These are phyloP conservation scores for Cordyceps pruinosa DNA, from an alignment of 2,329 filamentous ascomycete species.

Conservation along the genomic window DNA sequence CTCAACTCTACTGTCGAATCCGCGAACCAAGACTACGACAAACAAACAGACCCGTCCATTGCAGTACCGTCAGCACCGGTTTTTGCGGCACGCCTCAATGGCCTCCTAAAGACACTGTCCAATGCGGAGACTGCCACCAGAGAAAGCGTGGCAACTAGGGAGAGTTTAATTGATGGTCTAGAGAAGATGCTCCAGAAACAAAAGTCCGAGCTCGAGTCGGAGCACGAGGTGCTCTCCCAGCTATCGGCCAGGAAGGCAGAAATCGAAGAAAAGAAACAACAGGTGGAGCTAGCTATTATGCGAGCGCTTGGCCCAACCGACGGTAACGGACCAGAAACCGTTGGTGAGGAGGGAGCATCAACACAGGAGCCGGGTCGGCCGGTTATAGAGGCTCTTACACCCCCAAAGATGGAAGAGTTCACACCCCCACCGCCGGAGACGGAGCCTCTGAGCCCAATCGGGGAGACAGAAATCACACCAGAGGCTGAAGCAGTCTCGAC, in stretches of 20 bases:
- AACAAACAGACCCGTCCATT: conserved; percentile 65
- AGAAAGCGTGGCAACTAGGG: conserved; percentile 81
- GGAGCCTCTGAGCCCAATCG: conserved; percentile 18
- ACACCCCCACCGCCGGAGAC: conserved; percentile 17
- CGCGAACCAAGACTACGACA: conserved; percentile 77
- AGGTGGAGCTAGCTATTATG: conserved; percentile 90
- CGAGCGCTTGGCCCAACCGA: conserved; percentile 63
- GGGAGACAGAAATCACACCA: conserved; percentile 16
- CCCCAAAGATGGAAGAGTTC: conserved; percentile 18
- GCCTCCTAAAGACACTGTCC: conserved; percentile 81
- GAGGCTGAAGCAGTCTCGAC: conserved; percentile 13
- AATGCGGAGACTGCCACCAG: conserved; percentile 83
- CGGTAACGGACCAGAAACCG: conserved; percentile 40
- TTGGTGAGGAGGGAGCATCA: conserved; percentile 38
- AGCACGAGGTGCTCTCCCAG: conserved; percentile 59
- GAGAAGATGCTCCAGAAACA: conserved; percentile 76
- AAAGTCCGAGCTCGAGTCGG: conserved; percentile 59
- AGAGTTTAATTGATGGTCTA: conserved; percentile 67
- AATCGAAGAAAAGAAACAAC: conserved; percentile 75
- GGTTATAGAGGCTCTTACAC: conserved; percentile 79
- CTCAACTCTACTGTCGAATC: conserved; percentile 60
- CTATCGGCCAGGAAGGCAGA: conserved; percentile 60
- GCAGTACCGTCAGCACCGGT: conserved; percentile 76
- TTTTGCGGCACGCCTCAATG: conserved; percentile 81
- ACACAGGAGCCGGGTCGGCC: conserved; percentile 62